phyloP scores from a whole-genome alignment of 163 green algal species.

The Volvox carteri region DNA sequence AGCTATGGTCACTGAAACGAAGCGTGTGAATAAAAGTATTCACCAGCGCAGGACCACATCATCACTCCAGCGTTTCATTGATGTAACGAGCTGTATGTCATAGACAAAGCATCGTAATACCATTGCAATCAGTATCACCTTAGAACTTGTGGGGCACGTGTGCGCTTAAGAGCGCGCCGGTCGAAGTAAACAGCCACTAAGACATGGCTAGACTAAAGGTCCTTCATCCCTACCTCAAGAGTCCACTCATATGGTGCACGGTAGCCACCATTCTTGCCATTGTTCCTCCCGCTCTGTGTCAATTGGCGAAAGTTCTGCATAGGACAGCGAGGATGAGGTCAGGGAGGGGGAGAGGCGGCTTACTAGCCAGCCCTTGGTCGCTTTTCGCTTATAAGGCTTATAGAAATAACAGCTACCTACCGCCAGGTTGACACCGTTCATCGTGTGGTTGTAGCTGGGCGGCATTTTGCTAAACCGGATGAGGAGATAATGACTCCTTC shows the following conservation, averaged over 20 bases:
- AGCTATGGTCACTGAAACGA: neutral
- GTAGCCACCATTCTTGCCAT: constrained; percentile 30
- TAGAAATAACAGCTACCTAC: constrained; percentile 49
- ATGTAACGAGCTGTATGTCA: neutral
- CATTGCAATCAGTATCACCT: neutral
- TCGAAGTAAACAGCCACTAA: neutral
- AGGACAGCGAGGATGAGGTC: neutral
- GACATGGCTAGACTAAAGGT: constrained; percentile 37
- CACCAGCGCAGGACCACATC: neutral
- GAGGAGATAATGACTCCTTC: neutral
- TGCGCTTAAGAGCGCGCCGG: neutral
- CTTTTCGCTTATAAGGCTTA: no score
- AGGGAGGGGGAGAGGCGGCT: constrained; percentile 31
- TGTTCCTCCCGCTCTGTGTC: constrained; percentile 37
- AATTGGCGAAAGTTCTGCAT: constrained; percentile 59
- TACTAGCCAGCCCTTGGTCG: neutral
- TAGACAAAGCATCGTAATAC: neutral
- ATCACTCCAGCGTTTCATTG: constrained; percentile 5
- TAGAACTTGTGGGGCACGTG: neutral
- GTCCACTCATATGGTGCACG: constrained; percentile 58
- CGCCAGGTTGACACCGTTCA: constrained; percentile 56
- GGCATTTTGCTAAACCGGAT: constrained; percentile 30
- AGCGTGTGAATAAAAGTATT: neutral
- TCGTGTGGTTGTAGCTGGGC: constrained; percentile 50
- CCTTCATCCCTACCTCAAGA: constrained; percentile 48